A percentile compares a stretch with the other conserved stretches of the same genome.
These are phyloP conservation scores for Hymenoscyphus occultus DNA, from an alignment of 2,329 filamentous ascomycete genomes.

Conservation along the genomic window DNA sequence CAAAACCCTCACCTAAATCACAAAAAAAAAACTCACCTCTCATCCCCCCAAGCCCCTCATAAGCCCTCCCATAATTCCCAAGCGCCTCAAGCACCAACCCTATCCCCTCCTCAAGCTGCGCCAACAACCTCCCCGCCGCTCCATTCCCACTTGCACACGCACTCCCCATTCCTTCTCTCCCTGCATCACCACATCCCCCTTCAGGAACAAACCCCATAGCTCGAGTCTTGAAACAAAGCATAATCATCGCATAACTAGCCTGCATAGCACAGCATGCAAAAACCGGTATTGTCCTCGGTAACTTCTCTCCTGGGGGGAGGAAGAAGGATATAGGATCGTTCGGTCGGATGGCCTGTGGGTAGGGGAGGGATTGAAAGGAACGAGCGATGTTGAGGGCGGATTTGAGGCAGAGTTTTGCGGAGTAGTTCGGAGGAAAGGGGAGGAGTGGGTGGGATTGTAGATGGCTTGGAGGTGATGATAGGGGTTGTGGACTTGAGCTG, in stretches of 20 bases:
- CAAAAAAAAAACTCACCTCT: constrained; percentile 22
- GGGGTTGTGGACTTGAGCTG: neutral
- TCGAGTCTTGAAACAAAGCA: constrained; percentile 31
- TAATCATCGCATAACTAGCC: constrained; percentile 36
- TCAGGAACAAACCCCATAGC: constrained; percentile 22
- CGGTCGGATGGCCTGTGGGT: constrained; percentile 34
- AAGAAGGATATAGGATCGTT: constrained; percentile 15
- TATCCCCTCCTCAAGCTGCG: constrained; percentile 26
- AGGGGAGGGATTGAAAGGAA: constrained; percentile 46
- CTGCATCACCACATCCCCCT: neutral
- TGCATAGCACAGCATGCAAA: constrained; percentile 40
- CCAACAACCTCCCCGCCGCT: constrained; percentile 20
- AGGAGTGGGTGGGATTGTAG: constrained; percentile 34
- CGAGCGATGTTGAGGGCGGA: constrained; percentile 48
- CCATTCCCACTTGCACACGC: constrained; percentile 4
- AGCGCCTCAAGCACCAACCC: constrained; percentile 25
- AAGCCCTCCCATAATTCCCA: constrained; percentile 30
- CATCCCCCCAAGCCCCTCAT: constrained; percentile 31
- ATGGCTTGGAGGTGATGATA: neutral
- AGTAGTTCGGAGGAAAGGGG: constrained; percentile 47
- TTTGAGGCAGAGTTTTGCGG: constrained; percentile 48
- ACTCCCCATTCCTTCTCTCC: too few relatives aligned
- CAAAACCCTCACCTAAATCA: neutral
- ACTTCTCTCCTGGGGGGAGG: constrained; percentile 1
- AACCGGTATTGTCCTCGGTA: constrained; percentile 35